Base-by-base conservation (phyloP, 2,329 filamentous ascomycete genomes). In the Thielaviopsis musarum region DNA sequence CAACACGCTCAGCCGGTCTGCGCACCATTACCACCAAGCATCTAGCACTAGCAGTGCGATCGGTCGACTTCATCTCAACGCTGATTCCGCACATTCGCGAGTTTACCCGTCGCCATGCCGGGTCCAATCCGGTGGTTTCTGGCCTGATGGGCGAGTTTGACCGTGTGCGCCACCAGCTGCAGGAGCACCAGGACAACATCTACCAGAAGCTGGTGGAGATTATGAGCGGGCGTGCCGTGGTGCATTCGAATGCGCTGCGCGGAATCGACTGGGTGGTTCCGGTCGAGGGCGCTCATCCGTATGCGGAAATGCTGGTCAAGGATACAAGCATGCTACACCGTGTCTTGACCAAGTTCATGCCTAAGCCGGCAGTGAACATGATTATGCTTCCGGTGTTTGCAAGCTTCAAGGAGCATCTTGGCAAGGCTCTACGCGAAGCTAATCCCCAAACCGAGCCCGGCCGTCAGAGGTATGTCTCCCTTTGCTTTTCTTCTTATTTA, bases 11-110 rank as follows among this genome's bases (percentile, higher is more conserved):
- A 24, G 93, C 91, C 1, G 91, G 91, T 0, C 75, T 98, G 21
- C 95, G 90, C 69, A 96, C 96, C 67, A 98, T 98, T 69, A 95
- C 88, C 0, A 95, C 93, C 0, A 93, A 93, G 66, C 91, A 98
- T 71, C 79, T 98, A 1, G 91, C 93, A 0, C 81, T 97, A 19
- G 91, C 93, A 2, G 91, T 87, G 0, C 91, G 96, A 70, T 87
- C 91, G 0, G 73, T 97, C 21, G 85, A 86, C 52, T 96, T 98
- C 69, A 83, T 95, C 53, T 87, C 91, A 24, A 83, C 88, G 0
- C 75, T 97, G 1, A 84, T 95, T 4, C 91, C 93, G 0, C 91
- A 97, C 68, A 79, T 96, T 28, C 83, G 91, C 52, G 93, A 97
- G 71, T 95, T 94, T 65, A 83, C 94, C 22, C 85, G 93, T 12